A percentile compares a stretch with the other conserved stretches of the same genome.
These are phyloP conservation scores for Alopecurus myosuroides DNA, from an alignment of 176 grass and related monocot genomes.

Conservation along the genomic window DNA sequence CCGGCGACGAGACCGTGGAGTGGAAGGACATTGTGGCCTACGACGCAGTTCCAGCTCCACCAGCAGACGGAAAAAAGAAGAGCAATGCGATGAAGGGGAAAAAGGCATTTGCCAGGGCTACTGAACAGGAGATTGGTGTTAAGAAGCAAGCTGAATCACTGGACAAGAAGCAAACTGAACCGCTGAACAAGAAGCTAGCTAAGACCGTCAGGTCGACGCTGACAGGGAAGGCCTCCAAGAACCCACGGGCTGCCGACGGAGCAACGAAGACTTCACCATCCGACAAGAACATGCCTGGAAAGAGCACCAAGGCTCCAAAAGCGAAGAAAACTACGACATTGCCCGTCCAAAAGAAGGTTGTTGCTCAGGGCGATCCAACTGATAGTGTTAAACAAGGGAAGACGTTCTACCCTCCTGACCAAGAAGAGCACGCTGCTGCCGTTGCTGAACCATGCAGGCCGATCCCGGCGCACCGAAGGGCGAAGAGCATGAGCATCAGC, in stretches of 20 bases:
- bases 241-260: background rate
- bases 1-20: constrained; percentile 21
- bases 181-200: constrained; percentile 7
- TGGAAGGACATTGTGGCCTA: constrained; percentile 64
- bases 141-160: background rate
- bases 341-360: background rate
- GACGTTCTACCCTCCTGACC: background rate
- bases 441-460: background rate
- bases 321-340: background rate
- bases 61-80: background rate
- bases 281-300: background rate
- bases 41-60: background rate
- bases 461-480: constrained; percentile 20
- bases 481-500: constrained; percentile 23
- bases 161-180: constrained; percentile 15
- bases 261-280: background rate
- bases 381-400: background rate
- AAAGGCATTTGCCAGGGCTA: constrained; percentile 4
- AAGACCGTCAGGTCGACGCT: constrained; percentile 28
- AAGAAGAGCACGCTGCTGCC: background rate
- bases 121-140: background rate
- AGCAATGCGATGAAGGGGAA: constrained; percentile 11
- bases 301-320: background rate
- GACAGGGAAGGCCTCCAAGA: background rate
- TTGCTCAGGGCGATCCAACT: background rate